A percentile compares a stretch with the other conserved stretches of the same genome.
phyloP scores from a whole-genome alignment of 345 rosid genomes.

The Abelmoschus esculentus region DNA sequence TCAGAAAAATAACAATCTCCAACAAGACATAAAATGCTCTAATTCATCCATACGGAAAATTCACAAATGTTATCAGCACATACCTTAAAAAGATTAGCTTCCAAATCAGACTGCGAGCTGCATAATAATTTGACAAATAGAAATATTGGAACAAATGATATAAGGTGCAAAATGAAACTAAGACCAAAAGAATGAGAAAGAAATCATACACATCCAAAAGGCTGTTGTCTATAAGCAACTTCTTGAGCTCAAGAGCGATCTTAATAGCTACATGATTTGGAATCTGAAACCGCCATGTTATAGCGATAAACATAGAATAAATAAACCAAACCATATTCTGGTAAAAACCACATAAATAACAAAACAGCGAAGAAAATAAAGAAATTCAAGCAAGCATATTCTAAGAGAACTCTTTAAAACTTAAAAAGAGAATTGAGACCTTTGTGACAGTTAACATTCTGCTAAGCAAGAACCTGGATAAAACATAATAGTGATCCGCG shows the following conservation, averaged over 20 bases:
- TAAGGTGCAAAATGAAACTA: not conserved
- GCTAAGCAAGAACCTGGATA: slow-evolving; percentile 86
- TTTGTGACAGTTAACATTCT: slow-evolving; percentile 97
- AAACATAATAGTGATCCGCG: slow-evolving; percentile 91
- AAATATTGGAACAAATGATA: not conserved
- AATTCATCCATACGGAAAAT: not conserved
- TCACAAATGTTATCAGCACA: slow-evolving; percentile 5
- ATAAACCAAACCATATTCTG: not conserved
- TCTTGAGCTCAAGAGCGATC: slow-evolving; percentile 95
- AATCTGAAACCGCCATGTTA: slow-evolving; percentile 44
- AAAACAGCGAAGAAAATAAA: not conserved
- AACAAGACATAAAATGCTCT: not conserved
- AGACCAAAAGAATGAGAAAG: slow-evolving; percentile 6
- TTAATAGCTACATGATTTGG: slow-evolving; percentile 94
- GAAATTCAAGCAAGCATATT: not conserved
- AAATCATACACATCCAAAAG: slow-evolving; percentile 89
- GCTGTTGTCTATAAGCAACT: slow-evolving; percentile 90
- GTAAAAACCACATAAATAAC: not conserved
- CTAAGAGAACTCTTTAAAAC: not conserved
- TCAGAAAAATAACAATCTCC: not conserved
- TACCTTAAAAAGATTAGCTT: slow-evolving; percentile 88
- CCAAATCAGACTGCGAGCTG: slow-evolving; percentile 91
- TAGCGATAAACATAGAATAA: not conserved
- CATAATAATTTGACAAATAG: slow-evolving; percentile 14
- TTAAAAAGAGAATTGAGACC: slow-evolving; percentile 29